These are phyloP conservation scores for Caryopteris hybrid DNA, from an alignment of 305 asterid species.

Conservation along the genomic window DNA sequence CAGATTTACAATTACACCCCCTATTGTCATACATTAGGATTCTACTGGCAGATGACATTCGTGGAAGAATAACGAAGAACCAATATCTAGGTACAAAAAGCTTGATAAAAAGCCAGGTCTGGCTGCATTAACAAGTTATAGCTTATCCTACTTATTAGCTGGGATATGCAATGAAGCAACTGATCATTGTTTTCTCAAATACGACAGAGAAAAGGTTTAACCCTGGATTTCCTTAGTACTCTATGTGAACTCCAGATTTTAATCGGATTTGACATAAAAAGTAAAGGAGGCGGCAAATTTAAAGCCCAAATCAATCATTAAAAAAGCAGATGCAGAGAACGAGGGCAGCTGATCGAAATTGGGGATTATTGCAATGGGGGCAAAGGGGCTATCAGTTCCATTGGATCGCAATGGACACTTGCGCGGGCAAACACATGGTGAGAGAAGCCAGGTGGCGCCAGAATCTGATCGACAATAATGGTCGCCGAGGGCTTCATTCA, in stretches of 20 bases:
- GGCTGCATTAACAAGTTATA: neutral
- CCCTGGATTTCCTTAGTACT: neutral
- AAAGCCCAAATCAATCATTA: neutral
- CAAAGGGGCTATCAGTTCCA: neutral
- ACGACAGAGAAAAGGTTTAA: neutral
- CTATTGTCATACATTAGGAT: too few relatives aligned
- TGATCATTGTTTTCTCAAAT: neutral
- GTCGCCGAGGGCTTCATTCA: neutral
- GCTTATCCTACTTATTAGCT: neutral
- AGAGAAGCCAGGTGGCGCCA: too few relatives aligned
- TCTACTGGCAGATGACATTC: too few relatives aligned
- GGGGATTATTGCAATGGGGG: neutral
- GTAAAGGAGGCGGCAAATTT: neutral
- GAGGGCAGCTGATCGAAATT: neutral
- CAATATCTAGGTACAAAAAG: too few relatives aligned
- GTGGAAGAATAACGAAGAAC: too few relatives aligned
- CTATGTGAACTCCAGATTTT: neutral
- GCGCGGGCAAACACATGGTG: too few relatives aligned
- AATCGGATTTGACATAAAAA: neutral
- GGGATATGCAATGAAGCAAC: neutral
- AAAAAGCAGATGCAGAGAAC: neutral
- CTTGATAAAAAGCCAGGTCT: too few relatives aligned
- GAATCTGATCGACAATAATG: neutral
- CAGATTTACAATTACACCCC: too few relatives aligned
- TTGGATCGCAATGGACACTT: neutral